Percentiles rank a stretch among this genome's conserved stretches.
Conservation (phyloP, 176 grass and related monocot genomes). For the Areca catechu region DNA sequence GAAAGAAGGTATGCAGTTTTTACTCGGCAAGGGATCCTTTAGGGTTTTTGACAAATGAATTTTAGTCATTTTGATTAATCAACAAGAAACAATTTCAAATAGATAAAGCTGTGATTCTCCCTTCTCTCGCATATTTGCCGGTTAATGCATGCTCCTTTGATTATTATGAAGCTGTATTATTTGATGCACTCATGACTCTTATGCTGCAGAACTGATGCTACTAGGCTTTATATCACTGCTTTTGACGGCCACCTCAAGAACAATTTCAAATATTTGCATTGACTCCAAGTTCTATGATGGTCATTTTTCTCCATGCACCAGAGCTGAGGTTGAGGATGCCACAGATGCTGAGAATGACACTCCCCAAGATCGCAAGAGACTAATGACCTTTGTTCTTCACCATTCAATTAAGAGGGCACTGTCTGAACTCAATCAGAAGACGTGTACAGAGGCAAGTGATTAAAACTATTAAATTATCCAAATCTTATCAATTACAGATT, state of each 20-base stretch:
- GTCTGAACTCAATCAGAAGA: slow-evolving; percentile 23
- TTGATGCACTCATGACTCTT: slow-evolving; percentile 1
- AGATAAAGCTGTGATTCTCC: too few relatives aligned
- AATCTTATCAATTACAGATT: too few relatives aligned
- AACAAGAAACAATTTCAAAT: too few relatives aligned
- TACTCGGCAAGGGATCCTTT: too few relatives aligned
- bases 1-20: slow-evolving; percentile 67
- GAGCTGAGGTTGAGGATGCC: slow-evolving; percentile 48
- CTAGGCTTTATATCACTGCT: slow-evolving; percentile 98
- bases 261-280: slow-evolving; percentile 84
- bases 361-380: slow-evolving; percentile 16
- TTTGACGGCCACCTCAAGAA: slow-evolving; percentile 69
- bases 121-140: too few relatives aligned
- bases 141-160: too few relatives aligned
- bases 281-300: slow-evolving; percentile 69
- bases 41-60: too few relatives aligned
- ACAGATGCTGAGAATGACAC: slow-evolving; percentile 24
- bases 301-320: slow-evolving; percentile 80
- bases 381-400: slow-evolving; percentile 41
- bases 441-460: slow-evolving; percentile 47
- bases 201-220: slow-evolving; percentile 81
- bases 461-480: background rate
- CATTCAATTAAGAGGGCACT: slow-evolving; percentile 53
- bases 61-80: too few relatives aligned
- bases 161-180: background rate